Conservation (phyloP, 768 basidiomycete genomes). For the Lentinula raphanica region DNA sequence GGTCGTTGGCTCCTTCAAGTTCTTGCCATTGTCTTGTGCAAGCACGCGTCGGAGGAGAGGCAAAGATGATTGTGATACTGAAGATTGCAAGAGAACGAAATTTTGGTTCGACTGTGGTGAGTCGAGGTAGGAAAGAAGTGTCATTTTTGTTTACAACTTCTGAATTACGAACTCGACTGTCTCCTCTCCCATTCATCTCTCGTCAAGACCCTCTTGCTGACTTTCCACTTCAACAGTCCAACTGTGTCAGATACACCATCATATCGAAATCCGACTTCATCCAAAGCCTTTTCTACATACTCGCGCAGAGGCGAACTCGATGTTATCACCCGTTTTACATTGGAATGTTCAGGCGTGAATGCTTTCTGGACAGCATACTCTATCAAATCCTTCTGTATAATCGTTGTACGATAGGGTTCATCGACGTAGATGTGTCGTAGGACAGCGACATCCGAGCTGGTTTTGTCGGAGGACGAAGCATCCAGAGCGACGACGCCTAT, state of each 20-base stretch:
- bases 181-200: slow-evolving; percentile 40
- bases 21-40: too few relatives aligned
- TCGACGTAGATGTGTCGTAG: slow-evolving; percentile 77
- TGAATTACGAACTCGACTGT: too few relatives aligned
- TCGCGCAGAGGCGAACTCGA: slow-evolving; percentile 44
- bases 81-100: slow-evolving; percentile 55
- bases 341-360: slow-evolving; percentile 37
- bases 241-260: slow-evolving; percentile 38
- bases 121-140: slow-evolving; percentile 15
- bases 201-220: slow-evolving; percentile 37
- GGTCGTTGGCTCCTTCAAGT: slow-evolving; percentile 14
- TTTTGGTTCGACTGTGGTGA: slow-evolving; percentile 25
- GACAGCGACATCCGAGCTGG: slow-evolving; percentile 36
- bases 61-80: slow-evolving; percentile 49
- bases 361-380: slow-evolving; percentile 51
- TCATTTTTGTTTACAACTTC: too few relatives aligned
- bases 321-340: slow-evolving; percentile 41
- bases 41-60: slow-evolving; percentile 48
- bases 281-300: slow-evolving; percentile 43
- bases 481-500: slow-evolving; percentile 71
- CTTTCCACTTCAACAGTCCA: slow-evolving; percentile 58
- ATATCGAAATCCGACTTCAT: slow-evolving; percentile 43
- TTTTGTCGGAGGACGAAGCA: slow-evolving; percentile 37
- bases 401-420: slow-evolving; percentile 50
- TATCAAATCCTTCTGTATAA: slow-evolving; percentile 63